Percentiles rank a stretch among this genome's conserved stretches.
These are phyloP conservation scores for Ailanthus altissimus DNA, from an alignment of 345 rosid species.

Conservation along the genomic window DNA sequence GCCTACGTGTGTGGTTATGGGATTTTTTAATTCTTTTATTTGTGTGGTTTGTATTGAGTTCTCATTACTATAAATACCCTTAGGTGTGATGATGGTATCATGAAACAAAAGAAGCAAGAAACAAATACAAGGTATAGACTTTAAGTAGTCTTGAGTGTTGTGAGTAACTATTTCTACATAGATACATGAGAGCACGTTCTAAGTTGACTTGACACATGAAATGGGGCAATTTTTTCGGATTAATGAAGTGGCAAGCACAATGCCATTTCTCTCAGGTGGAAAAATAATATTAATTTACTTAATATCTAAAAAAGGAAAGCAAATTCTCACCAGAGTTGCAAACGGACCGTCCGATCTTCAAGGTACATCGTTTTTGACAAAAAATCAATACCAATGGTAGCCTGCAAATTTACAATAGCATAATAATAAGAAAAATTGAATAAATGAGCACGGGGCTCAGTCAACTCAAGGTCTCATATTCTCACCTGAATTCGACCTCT, in stretches of 20 bases:
- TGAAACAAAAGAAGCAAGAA: no score
- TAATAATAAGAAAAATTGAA: background rate
- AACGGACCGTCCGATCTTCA: constrained; percentile 87
- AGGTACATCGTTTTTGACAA: constrained; percentile 94
- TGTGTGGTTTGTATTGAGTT: no score
- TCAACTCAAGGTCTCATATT: no score
- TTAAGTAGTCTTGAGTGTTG: no score
- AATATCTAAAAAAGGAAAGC: no score
- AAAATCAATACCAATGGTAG: constrained; percentile 91
- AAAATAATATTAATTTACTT: background rate
- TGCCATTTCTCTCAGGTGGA: background rate
- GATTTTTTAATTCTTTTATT: no score
- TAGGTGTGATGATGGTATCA: no score
- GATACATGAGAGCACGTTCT: background rate
- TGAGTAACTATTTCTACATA: background rate
- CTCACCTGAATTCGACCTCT: no score
- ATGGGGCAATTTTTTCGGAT: background rate
- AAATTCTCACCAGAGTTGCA: constrained; percentile 76
- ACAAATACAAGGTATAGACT: no score
- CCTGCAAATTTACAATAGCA: constrained; percentile 44
- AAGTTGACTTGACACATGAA: background rate
- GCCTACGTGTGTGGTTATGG: no score
- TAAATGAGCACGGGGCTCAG: no score
- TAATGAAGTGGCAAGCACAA: background rate
- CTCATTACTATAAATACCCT: no score